phyloP scores from a whole-genome alignment of 306 rosid species.

The Prunus davidiana region DNA sequence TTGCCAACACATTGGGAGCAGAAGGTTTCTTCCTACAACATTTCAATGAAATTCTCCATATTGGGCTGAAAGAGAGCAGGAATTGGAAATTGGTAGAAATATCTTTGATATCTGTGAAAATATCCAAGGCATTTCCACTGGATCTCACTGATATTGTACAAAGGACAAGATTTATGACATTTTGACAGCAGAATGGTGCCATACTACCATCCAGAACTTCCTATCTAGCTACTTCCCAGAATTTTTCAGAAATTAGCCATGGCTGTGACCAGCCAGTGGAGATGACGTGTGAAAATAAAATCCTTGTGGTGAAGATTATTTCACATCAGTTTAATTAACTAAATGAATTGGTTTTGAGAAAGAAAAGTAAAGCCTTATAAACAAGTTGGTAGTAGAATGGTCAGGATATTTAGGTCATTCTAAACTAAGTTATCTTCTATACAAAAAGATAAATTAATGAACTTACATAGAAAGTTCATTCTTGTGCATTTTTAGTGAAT shows the following conservation, averaged over 20 bases:
- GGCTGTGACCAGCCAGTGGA: background rate
- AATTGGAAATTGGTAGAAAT: background rate
- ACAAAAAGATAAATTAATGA: background rate
- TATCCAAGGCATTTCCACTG: background rate
- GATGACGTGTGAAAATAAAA: background rate
- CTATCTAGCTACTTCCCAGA: background rate
- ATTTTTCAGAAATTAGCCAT: background rate
- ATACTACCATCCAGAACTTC: background rate
- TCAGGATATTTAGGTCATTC: too few species aligned
- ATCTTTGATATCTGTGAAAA: background rate
- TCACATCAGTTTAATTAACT: background rate
- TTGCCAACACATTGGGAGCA: background rate
- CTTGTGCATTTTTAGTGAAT: too few species aligned
- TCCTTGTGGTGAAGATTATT: background rate
- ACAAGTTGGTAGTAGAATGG: too few species aligned
- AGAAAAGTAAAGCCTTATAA: background rate
- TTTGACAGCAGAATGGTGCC: background rate
- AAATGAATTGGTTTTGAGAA: background rate
- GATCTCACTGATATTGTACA: background rate
- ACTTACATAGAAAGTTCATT: background rate
- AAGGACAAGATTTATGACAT: background rate
- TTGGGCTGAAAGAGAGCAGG: background rate
- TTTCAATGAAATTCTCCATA: background rate
- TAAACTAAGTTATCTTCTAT: background rate
- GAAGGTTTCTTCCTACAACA: background rate